Evolutionary conservation across 192 early-diverging fungal genomes (phyloP), one percentile per base, ranked within the genome.

Genomic region (Entophlyctis helioformis): DNA sequence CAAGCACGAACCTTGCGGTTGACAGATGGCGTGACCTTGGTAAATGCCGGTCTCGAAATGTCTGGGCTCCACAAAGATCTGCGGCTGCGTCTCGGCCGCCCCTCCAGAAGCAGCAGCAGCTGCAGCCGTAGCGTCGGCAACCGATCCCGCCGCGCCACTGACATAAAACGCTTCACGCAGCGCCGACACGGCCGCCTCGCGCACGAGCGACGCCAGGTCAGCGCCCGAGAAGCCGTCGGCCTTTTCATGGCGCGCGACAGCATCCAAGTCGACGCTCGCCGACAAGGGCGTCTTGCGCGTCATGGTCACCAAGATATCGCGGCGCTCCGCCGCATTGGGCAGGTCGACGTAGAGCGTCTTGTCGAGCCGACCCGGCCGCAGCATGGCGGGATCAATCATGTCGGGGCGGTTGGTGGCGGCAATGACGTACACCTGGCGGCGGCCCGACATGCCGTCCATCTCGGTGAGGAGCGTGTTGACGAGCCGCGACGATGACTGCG

Each of bases 391-490:
- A 51, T 98, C 95, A 49, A 98, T 92, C 57, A 91, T 91, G 51
- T 94, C 90, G 40, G 95, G 95, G 24, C 95, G 74, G 52, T 98
- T 98, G 7, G 95, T 98, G 12, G 95, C 95, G 1, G 89, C 95
- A 57, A 98, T 91, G 23, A 98, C 84, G 63, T 89, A 98, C 0
- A 98, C 93, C 40, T 80, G 74, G 16, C 81, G 74, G 22, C 95
- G 79, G 28, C 80, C 79, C 53, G 85, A 81, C 72, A 92, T 84
- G 35, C 95, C 95, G 64, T 98, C 95, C 51, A 98, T 67, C 57
- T 98, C 95, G 3, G 95, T 96, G 24, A 98, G 60, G 16, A 98
- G 65, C 9, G 95, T 94, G 66, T 98, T 98, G 43, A 98, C 95
- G 16, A 98, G 85, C 18, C 93, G 84, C 3, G 93, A 90, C 4